Evolutionary conservation across 495 filamentous ascomycete species (phyloP).

Genomic region (Penicillium nucicola): DNA sequence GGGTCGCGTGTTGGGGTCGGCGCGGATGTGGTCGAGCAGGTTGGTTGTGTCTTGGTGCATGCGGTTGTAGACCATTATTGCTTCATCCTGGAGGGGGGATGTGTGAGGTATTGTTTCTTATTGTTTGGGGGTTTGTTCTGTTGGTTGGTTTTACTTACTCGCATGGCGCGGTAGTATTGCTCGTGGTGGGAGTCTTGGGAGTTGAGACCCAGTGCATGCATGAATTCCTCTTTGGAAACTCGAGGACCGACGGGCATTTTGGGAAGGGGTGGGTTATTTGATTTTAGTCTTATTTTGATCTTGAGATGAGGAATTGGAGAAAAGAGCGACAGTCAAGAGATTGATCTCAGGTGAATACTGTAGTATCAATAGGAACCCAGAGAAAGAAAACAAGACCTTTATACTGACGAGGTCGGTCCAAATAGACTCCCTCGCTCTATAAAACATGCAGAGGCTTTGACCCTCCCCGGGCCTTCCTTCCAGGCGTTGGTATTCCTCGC

Average conservation of each 20-base stretch:
- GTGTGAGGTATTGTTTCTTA: not conserved
- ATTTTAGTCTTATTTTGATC: too few species aligned
- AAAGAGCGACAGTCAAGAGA: too few species aligned
- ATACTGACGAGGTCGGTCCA: not conserved
- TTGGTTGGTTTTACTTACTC: constrained; percentile 36
- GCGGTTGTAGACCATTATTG: constrained; percentile 42
- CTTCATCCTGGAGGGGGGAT: constrained; percentile 36
- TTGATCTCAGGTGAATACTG: too few species aligned
- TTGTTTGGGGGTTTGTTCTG: not conserved
- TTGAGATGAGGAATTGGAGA: not conserved
- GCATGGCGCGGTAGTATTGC: constrained; percentile 43
- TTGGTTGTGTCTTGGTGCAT: constrained; percentile 38
- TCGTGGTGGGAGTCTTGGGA: constrained; percentile 40
- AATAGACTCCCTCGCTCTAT: not conserved
- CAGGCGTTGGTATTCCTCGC: constrained; percentile 3
- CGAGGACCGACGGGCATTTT: constrained; percentile 38
- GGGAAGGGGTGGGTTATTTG: not conserved
- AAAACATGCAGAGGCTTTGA: too few species aligned
- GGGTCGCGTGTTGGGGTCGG: constrained; percentile 31
- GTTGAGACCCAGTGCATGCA: constrained; percentile 38
- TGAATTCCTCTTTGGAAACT: constrained; percentile 47
- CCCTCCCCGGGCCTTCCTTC: not conserved
- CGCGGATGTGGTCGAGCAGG: constrained; percentile 38
- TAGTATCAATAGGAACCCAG: too few species aligned
- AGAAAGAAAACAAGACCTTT: constrained; percentile 8